Evolutionary conservation across 108 stramenopile species (phyloP), one percentile per base, ranked within the genome.

Genomic region (Cyclotella atomus): DNA sequence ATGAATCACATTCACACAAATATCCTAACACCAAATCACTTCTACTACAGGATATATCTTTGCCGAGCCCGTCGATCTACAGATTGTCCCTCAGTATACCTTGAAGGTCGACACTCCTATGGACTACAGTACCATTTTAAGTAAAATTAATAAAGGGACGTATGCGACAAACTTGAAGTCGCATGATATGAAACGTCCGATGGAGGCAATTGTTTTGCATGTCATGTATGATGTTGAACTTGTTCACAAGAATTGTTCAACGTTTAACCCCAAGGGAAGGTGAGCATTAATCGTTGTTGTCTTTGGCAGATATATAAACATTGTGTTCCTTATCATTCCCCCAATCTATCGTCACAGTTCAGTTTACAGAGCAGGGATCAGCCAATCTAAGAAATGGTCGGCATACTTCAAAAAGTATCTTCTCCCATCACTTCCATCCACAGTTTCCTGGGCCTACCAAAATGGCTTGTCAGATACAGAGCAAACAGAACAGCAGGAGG

Each of bases 101-200:
- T 35, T 66, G 19, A 55, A 70, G 4, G 44, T 82, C 12, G 19
- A 50, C n/a, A 38, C 62, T 1, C 81, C 81, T 4, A 82, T 82
- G 75, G 81, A 82, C 35, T 82, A 77, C 38, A 43, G 60, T 7
- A 82, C 76, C n/a, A 59, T 82, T 41, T 43, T 33, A 2, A 61
- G 64, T 32, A 71, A 71, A 52, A 45, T 82, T 29, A 65, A 82
- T 35, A 29, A 33, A 45, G 81, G 81, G 4, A 71, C 27, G 43
- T 82, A 82, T 52, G 66, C 30, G 15, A 55, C 68, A 29, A 60
- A 43, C 60, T 43, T 64, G 65, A 65, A 15, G 29, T 46, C 73
- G 52, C 41, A n/a, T n/a, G n/a, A 46, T 14, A 50, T 33, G 64
- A 75, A 65, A 24, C 69, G 57, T 34, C 69, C 68, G n/a, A 77